These are phyloP conservation scores for Patellaria atrata DNA, from an alignment of 495 filamentous ascomycete species.

Conservation along the genomic window DNA sequence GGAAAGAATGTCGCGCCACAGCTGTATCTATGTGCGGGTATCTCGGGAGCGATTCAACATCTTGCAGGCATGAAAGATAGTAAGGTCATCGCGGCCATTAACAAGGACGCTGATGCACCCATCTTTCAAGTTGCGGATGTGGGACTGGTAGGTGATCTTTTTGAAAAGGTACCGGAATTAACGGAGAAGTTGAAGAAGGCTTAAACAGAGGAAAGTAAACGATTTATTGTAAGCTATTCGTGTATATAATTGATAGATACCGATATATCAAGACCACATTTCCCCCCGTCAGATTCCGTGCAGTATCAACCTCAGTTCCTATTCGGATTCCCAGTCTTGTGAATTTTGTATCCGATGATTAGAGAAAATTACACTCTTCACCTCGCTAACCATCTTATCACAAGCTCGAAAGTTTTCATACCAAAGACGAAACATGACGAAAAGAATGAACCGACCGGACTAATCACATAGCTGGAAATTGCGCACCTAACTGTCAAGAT, in stretches of 20 bases:
- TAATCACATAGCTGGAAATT: too few relatives aligned
- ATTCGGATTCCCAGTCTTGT: too few relatives aligned
- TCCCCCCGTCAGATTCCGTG: too few relatives aligned
- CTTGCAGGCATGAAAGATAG: conserved; percentile 99
- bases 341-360: too few relatives aligned
- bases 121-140: conserved; percentile 98
- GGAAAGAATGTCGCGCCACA: conserved; percentile 97
- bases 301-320: too few relatives aligned
- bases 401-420: too few relatives aligned
- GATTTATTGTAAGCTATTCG: neutral
- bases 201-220: conserved; percentile 2
- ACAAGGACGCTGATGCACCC: conserved; percentile 92
- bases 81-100: conserved; percentile 98
- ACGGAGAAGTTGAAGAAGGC: conserved; percentile 72
- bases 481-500: too few relatives aligned
- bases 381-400: too few relatives aligned
- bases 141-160: conserved; percentile 86
- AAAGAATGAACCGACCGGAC: too few relatives aligned
- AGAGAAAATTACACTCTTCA: too few relatives aligned
- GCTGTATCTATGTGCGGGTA: conserved; percentile 87
- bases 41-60: conserved; percentile 95
- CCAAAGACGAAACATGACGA: too few relatives aligned
- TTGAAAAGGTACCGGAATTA: conserved; percentile 88
- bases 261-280: too few relatives aligned
- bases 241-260: conserved; percentile 9